A percentile compares a stretch with the other conserved stretches of the same genome.
These are phyloP conservation scores for Phytophthora rubi DNA, from an alignment of 352 stramenopile species.

Conservation along the genomic window DNA sequence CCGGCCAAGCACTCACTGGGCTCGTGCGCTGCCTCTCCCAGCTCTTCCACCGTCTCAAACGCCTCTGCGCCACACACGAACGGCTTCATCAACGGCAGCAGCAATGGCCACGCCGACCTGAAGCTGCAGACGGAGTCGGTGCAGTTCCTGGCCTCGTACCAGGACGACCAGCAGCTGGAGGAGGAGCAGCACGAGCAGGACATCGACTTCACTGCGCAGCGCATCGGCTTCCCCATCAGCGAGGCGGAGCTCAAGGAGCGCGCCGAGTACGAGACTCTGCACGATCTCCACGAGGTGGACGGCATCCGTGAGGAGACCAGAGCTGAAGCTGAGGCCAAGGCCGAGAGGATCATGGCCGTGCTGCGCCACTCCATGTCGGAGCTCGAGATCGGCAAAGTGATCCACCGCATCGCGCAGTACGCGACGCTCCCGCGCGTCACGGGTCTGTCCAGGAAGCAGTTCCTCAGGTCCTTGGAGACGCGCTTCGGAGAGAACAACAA, in stretches of 20 bases:
- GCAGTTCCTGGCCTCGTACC: constrained; percentile 40
- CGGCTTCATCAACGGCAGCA: constrained; percentile 16
- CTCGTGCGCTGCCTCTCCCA: not conserved
- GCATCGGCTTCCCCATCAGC: constrained; percentile 74
- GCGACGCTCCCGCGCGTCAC: constrained; percentile 80
- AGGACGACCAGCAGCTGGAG: constrained; percentile 30
- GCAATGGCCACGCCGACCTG: constrained; percentile 9
- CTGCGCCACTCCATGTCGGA: constrained; percentile 87
- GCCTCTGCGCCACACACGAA: constrained; percentile 17
- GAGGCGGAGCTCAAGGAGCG: constrained; percentile 49
- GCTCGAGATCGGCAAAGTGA: constrained; percentile 80
- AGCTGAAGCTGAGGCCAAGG: constrained; percentile 67
- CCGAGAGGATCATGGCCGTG: constrained; percentile 79
- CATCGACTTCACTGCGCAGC: constrained; percentile 72
- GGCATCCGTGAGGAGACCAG: constrained; percentile 79
- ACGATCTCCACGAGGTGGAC: constrained; percentile 43
- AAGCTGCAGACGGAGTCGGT: constrained; percentile 8
- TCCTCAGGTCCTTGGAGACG: constrained; percentile 73
- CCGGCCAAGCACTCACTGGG: constrained; percentile 24
- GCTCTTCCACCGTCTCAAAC: not conserved
- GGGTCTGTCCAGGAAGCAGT: constrained; percentile 76
- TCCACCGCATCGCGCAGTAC: constrained; percentile 83
- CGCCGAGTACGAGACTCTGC: constrained; percentile 26
- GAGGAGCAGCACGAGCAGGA: constrained; percentile 32
- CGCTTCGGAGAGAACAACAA: constrained; percentile 63